These are phyloP conservation scores for Coemansia sp. DNA, from an alignment of 192 early-diverging fungal species.

Conservation along the genomic window DNA sequence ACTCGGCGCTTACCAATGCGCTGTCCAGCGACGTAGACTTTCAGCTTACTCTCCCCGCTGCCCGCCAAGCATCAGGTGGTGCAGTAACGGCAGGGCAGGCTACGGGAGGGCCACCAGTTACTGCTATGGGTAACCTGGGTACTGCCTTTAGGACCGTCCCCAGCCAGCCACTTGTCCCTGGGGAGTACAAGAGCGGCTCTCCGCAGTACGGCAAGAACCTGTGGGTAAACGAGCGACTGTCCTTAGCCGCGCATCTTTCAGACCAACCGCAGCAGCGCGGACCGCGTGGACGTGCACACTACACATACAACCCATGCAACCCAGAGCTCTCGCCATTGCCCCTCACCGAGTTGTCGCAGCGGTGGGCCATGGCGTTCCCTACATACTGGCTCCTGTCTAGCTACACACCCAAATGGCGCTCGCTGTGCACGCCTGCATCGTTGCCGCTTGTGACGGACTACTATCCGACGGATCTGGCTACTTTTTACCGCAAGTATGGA, in stretches of 20 bases:
- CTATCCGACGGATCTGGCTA: conserved; percentile 61
- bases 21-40: conserved; percentile 9
- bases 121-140: background rate
- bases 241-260: conserved; percentile 2
- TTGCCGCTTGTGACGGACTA: conserved; percentile 90
- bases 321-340: conserved; percentile 55
- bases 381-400: conserved; percentile 53
- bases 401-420: conserved; percentile 80
- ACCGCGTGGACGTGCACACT: conserved; percentile 10
- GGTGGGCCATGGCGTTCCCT: conserved; percentile 90
- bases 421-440: conserved; percentile 88
- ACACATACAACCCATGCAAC: conserved; percentile 70
- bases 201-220: conserved; percentile 14
- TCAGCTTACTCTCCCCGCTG: conserved; percentile 26
- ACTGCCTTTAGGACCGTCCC: background rate
- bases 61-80: background rate
- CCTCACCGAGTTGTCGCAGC: conserved; percentile 63
- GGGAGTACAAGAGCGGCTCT: conserved; percentile 17
- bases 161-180: conserved; percentile 11
- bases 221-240: conserved; percentile 18
- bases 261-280: background rate
- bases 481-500: conserved; percentile 69
- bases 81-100: background rate
- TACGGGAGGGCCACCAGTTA: background rate
- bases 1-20: conserved; percentile 1